Percentiles rank a stretch among this genome's conserved stretches.
These are phyloP conservation scores for Didymella keratinophila DNA, from an alignment of 2,329 filamentous ascomycete genomes.

Conservation along the genomic window DNA sequence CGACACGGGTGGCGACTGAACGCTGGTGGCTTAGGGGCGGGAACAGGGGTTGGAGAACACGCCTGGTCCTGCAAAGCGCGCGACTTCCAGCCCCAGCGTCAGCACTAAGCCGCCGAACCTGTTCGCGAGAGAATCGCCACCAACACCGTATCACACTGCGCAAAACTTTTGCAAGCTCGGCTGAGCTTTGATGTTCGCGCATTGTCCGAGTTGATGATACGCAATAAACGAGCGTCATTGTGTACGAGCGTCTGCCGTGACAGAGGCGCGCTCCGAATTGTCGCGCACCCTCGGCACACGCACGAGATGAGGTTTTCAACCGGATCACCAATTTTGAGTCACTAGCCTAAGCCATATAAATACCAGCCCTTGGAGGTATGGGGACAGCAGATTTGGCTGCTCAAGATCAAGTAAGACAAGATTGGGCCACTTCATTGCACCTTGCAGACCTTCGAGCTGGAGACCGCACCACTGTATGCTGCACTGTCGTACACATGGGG, in stretches of 20 bases:
- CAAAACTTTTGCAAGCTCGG: not conserved
- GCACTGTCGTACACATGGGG: not conserved
- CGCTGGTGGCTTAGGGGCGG: not conserved
- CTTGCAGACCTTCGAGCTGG: not conserved
- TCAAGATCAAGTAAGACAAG: not conserved
- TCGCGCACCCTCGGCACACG: not conserved
- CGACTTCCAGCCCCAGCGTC: not conserved
- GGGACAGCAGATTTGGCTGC: not conserved
- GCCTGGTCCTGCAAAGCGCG: not conserved
- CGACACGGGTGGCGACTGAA: not conserved
- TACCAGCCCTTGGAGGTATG: not conserved
- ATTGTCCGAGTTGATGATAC: not conserved
- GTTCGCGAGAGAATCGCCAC: not conserved
- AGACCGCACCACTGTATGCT: not conserved
- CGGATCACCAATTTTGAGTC: not conserved
- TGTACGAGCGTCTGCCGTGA: not conserved
- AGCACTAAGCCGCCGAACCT: not conserved
- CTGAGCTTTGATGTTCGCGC: not conserved
- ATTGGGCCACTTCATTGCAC: not conserved
- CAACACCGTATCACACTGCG: not conserved
- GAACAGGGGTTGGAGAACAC: not conserved
- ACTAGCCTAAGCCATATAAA: not conserved
- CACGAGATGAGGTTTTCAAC: not conserved
- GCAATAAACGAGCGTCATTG: too few relatives aligned
- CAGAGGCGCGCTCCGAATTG: too few relatives aligned